These are phyloP conservation scores for Chrysochromulina tobinii DNA, from an alignment of 78 protist genomes.

Conservation along the genomic window DNA sequence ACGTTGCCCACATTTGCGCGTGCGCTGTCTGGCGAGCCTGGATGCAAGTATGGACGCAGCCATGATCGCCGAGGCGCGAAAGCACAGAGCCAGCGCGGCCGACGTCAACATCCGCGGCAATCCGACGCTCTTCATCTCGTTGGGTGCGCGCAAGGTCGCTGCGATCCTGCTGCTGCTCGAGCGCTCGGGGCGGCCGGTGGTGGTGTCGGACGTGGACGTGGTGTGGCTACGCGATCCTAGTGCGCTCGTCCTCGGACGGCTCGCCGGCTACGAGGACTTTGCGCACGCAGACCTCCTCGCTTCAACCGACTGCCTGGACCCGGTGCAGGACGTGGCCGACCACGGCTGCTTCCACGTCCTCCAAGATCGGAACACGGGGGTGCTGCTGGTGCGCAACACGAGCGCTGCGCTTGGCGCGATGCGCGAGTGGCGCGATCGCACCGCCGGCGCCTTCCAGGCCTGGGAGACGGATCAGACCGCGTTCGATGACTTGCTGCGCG, in stretches of 20 bases:
- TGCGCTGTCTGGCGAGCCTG: background rate
- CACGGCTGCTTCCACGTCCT: conserved; percentile 7
- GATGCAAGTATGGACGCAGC: too few relatives aligned
- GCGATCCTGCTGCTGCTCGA: background rate
- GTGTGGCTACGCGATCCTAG: background rate
- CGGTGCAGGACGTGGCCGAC: background rate
- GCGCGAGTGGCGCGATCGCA: background rate
- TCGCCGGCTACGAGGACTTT: background rate
- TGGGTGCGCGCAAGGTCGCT: background rate
- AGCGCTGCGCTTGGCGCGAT: background rate
- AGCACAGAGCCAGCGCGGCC: background rate
- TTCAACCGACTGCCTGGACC: background rate
- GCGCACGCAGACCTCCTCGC: background rate
- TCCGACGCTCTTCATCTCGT: background rate
- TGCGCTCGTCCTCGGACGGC: background rate
- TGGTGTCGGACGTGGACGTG: background rate
- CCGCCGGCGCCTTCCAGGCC: background rate
- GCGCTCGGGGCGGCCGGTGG: background rate
- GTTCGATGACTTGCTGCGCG: background rate
- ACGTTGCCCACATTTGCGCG: background rate
- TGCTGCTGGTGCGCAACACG: background rate
- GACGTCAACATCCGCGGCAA: background rate
- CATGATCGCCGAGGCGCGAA: background rate
- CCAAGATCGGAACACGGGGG: conserved; percentile 3
- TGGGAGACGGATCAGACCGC: conserved; percentile 24